Conservation (phyloP, 2,329 filamentous ascomycete genomes). For the Calonectria multiphialidica region DNA sequence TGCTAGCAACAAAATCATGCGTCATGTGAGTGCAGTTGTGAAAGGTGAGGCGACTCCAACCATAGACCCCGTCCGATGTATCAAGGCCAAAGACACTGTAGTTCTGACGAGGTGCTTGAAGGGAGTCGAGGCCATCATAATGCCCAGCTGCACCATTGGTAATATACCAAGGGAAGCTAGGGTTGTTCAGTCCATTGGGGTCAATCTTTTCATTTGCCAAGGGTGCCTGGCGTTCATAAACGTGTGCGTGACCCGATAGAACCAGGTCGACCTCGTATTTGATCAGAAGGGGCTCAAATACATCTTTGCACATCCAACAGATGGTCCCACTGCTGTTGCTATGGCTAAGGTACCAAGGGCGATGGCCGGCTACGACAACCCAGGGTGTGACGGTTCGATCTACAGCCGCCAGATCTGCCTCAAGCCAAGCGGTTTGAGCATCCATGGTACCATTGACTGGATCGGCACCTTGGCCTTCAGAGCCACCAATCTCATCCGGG, state of each 20-base stretch:
- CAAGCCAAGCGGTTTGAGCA: constrained; percentile 57
- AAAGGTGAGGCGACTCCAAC: not conserved
- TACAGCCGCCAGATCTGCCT: constrained; percentile 63
- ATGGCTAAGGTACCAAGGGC: constrained; percentile 61
- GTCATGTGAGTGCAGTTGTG: constrained; percentile 1
- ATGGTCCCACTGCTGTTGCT: constrained; percentile 27
- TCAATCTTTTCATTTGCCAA: constrained; percentile 50
- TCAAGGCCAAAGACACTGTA: not conserved
- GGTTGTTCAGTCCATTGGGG: constrained; percentile 50
- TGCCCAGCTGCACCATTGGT: constrained; percentile 45
- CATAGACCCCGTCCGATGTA: not conserved
- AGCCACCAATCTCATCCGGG: constrained; percentile 36
- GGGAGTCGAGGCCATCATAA: constrained; percentile 43
- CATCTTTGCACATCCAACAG: constrained; percentile 40
- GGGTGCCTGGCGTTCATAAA: constrained; percentile 64
- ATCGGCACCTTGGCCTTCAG: constrained; percentile 52
- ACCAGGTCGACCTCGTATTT: constrained; percentile 67
- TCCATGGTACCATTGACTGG: constrained; percentile 57
- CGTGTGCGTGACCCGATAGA: constrained; percentile 69
- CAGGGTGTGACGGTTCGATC: constrained; percentile 67
- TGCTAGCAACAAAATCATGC: not conserved
- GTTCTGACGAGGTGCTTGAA: not conserved
- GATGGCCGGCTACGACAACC: constrained; percentile 52
- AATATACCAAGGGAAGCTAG: constrained; percentile 42
- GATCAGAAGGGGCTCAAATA: constrained; percentile 66